Base-by-base conservation (phyloP, 2,329 filamentous ascomycete genomes). In the Sclerotinia subarctica region DNA sequence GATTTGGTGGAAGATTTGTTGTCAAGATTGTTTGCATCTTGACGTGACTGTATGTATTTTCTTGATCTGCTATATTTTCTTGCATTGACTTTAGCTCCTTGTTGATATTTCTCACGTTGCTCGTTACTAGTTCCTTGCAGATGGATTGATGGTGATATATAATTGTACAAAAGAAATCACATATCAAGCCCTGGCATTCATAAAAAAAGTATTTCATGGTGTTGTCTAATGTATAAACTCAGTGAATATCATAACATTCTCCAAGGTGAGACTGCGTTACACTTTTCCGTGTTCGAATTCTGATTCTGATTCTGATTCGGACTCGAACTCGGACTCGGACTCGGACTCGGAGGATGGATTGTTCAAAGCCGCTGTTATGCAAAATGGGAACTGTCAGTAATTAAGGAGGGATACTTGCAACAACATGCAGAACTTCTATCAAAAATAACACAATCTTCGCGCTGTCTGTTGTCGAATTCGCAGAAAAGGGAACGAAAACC, bases 351-450 rank as follows among this genome's bases (percentile, higher is more conserved):
- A n/a, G n/a, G n/a, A 87, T 62, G 77, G 78, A 4, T 78, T 88
- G 0, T 88, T 88, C 75, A 79, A 82, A 6, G 81, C 77, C 24
- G 84, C 80, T 3, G 85, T 88, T 42, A 77, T 81, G 52, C 77
- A 87, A 72, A 84, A 81, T 32, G 38, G 58, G 66, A 58, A 65
- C 66, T 54, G 21, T 42, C 29, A 5, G 81, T 82, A 7, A 84
- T 86, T 2, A 86, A 84, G 72, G 76, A 78, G 5, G 86, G 87
- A 13, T 87, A 90, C 75, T 76, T 80, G 1, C 74, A 78, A 62
- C 84, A 88, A 77, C 84, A 86, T 69, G 86, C 84, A 10, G 8
- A 35, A 35, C 35, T 35, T 2, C 35, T 1, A 35, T 35, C 35
- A 35, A 35, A 35, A 7, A 35, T 35, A 35, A 35, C 35, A 35